phyloP scores from a whole-genome alignment of 2,329 filamentous ascomycete genomes.

The Stachybotrys echinatus region DNA sequence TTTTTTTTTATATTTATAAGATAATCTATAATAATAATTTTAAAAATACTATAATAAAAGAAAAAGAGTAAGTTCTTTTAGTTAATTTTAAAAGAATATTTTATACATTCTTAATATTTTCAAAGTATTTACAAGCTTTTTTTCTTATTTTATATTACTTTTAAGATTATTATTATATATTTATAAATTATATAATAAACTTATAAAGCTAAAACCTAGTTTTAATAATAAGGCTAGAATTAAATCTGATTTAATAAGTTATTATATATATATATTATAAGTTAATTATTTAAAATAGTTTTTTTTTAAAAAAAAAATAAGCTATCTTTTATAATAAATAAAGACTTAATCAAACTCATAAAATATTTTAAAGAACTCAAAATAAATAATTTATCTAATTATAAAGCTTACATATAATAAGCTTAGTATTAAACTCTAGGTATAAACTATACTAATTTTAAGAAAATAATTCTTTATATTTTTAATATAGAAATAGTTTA shows the following conservation, averaged over 20 bases:
- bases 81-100: not conserved
- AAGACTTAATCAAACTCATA: not conserved
- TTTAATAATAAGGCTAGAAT: not conserved
- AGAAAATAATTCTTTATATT: not conserved
- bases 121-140: not conserved
- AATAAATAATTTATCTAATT: not conserved
- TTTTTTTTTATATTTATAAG: not conserved
- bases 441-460: not conserved
- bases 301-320: too few species aligned
- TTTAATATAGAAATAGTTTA: not conserved
- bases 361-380: constrained; percentile 1
- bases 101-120: not conserved
- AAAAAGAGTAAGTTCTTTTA: not conserved
- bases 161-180: constrained; percentile 1
- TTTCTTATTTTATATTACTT: not conserved
- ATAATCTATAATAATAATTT: not conserved
- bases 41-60: not conserved
- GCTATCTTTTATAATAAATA: not conserved
- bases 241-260: not conserved
- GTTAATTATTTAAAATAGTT: not conserved
- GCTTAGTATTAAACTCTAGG: not conserved
- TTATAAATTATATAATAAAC: not conserved
- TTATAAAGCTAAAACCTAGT: not conserved
- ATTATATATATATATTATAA: constrained; percentile 1
- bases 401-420: not conserved